A percentile compares a stretch with the other conserved stretches of the same genome.
Conservation (phyloP, 768 basidiomycete genomes). For the Termitomyces sp. region DNA sequence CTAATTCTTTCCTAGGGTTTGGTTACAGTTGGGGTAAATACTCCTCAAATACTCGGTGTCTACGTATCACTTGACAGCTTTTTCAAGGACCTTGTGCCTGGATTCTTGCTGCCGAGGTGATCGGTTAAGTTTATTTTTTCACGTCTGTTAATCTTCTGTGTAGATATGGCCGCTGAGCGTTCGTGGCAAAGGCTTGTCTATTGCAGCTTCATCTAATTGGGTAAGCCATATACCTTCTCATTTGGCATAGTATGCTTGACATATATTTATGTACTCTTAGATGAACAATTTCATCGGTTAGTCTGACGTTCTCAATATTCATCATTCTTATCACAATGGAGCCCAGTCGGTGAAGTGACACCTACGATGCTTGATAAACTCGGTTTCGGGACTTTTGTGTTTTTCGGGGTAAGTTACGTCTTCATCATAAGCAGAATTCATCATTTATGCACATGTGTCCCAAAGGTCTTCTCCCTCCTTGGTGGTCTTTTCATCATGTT, state of each 20-base stretch:
- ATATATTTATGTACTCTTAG: constrained; percentile 21
- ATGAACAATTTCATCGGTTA: constrained; percentile 75
- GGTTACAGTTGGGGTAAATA: constrained; percentile 67
- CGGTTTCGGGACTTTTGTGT: constrained; percentile 67
- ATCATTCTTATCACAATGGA: not conserved
- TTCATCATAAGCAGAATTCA: not conserved
- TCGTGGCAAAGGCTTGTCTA: constrained; percentile 70
- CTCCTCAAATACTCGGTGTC: not conserved
- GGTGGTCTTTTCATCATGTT: constrained; percentile 64
- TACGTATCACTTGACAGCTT: not conserved
- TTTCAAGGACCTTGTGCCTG: constrained; percentile 56
- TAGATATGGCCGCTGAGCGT: constrained; percentile 66
- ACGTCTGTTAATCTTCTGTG: not conserved
- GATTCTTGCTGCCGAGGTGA: constrained; percentile 66
- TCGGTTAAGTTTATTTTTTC: not conserved
- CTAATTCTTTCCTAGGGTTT: constrained; percentile 33
- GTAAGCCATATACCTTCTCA: constrained; percentile 22
- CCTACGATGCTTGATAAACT: constrained; percentile 66
- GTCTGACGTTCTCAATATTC: constrained; percentile 10
- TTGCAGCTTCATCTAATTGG: constrained; percentile 75
- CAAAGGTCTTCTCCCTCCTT: constrained; percentile 55
- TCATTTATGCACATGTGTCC: not conserved
- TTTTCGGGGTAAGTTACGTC: constrained; percentile 53
- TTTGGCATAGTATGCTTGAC: not conserved
- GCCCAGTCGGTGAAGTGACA: constrained; percentile 39